phyloP scores from a whole-genome alignment of 1,284 basidiomycete species.

The Cystobasidiaceae sp. region DNA sequence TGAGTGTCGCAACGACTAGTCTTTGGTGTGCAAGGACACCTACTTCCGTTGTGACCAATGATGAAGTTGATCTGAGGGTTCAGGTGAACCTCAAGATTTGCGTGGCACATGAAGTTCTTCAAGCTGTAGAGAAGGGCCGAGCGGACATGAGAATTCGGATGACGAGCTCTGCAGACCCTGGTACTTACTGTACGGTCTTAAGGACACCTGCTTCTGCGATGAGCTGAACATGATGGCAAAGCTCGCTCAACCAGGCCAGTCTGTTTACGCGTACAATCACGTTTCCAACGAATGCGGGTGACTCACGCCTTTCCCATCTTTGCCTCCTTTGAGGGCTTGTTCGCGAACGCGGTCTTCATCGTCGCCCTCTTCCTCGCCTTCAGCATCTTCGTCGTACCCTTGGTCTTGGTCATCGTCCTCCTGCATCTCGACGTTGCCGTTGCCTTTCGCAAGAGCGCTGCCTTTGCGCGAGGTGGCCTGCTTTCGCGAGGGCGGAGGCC shows the following conservation, averaged over 20 bases:
- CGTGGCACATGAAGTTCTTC: slow-evolving; percentile 92
- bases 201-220: slow-evolving; percentile 81
- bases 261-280: no score
- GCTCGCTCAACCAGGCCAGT: no score
- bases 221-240: no score
- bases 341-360: neutral
- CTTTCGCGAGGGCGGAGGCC: neutral
- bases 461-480: neutral
- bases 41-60: slow-evolving; percentile 65
- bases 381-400: neutral
- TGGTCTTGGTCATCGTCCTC: slow-evolving; percentile 5
- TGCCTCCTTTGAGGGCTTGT: neutral
- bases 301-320: slow-evolving; percentile 20
- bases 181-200: slow-evolving; percentile 72
- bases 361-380: neutral
- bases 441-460: neutral
- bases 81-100: slow-evolving; percentile 65
- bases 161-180: no score
- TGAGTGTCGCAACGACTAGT: neutral
- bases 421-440: slow-evolving; percentile 1
- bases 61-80: slow-evolving; percentile 94
- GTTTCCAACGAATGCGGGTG: no score
- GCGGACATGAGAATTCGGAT: neutral
- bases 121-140: slow-evolving; percentile 12
- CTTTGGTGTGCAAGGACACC: no score